Evolutionary conservation across 1,139 yeast genomes (phyloP), one percentile per base, ranked within the genome.

Genomic region (Geotrichum reessii): DNA sequence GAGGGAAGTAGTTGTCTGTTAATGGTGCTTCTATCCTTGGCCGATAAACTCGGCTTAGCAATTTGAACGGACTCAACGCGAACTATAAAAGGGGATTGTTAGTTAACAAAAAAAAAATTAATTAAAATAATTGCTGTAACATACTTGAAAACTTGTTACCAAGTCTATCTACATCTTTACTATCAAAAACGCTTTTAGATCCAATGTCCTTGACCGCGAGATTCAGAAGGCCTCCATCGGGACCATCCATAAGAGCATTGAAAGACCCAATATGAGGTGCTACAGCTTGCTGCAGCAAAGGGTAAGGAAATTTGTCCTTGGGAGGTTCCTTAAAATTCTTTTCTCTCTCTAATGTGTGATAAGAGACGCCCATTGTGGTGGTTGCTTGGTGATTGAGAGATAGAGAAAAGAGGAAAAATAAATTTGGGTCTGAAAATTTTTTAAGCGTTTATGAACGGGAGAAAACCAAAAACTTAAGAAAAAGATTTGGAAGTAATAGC

Each of bases 241-340:
- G 72, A 27, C 96, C 97, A 61, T 88, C 96, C 47, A 96, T 87
- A 60, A 93, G 79, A 14, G 97, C 98, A 78, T 93, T 87, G 79
- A 93, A 93, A 1, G 99, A 93, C 9, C 96, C 98, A 61, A 95
- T 81, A 72, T 93, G 99, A 12, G 99, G 99, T 61, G 84, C 83
- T 47, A 93, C 95, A 12, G 99, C 98, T 62, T 89, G 95, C 61
- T 82, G 81, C 51, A 95, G 80, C 54, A 91, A 76, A 7, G 97
- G 97, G 68, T 77, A 93, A 1, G 90, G 89, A 27, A 89, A 79
- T 69, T 87, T 82, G 67, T 88, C 96, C 75, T 83, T 85, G 55
- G 98, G 96, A 48, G 99, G 99, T 70, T 88, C 84, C 66, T 83
- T 81, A 76, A 90, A 93, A 67, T 95, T 80, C 63, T 80, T 73